Conservation (phyloP, 2,329 filamentous ascomycete genomes). For the Alternaria sp. region DNA sequence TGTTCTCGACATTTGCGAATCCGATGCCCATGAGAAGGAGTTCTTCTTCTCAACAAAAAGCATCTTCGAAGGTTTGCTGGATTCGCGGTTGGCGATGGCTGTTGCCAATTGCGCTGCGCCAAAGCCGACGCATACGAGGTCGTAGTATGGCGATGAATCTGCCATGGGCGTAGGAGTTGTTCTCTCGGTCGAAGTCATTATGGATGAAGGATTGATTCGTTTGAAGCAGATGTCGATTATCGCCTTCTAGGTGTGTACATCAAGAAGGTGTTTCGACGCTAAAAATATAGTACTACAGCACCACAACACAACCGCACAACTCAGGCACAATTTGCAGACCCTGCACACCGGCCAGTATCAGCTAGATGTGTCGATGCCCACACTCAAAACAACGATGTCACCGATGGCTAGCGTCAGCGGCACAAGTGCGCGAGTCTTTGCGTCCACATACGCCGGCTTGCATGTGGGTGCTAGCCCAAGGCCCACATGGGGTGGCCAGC, state of each 20-base stretch:
- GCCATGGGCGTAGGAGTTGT: slow-evolving; percentile 25
- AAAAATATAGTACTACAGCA: slow-evolving; percentile 13
- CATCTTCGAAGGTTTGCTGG: slow-evolving; percentile 32
- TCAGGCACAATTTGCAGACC: slow-evolving; percentile 19
- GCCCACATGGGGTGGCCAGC: slow-evolving; percentile 37
- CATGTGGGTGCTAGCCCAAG: slow-evolving; percentile 27
- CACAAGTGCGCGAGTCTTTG: slow-evolving; percentile 9
- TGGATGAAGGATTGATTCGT: slow-evolving; percentile 5
- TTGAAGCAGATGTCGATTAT: neutral
- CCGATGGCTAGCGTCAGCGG: slow-evolving; percentile 26
- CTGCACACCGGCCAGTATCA: slow-evolving; percentile 24
- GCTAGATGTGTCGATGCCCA: slow-evolving; percentile 14
- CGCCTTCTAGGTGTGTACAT: slow-evolving; percentile 1
- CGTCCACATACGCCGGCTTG: slow-evolving; percentile 26
- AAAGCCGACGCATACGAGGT: slow-evolving; percentile 50
- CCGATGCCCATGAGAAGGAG: slow-evolving; percentile 45
- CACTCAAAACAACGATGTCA: slow-evolving; percentile 29
- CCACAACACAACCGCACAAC: slow-evolving; percentile 8
- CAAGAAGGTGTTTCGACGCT: slow-evolving; percentile 13
- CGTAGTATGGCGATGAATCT: slow-evolving; percentile 31
- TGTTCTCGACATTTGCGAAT: slow-evolving; percentile 39
- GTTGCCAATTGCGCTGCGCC: slow-evolving; percentile 48
- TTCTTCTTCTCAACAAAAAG: slow-evolving; percentile 47
- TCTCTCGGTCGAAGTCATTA: slow-evolving; percentile 36
- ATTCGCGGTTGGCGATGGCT: slow-evolving; percentile 48